These are phyloP conservation scores for Ophiostoma piceae DNA, from an alignment of 2,329 filamentous ascomycete species.

Conservation along the genomic window DNA sequence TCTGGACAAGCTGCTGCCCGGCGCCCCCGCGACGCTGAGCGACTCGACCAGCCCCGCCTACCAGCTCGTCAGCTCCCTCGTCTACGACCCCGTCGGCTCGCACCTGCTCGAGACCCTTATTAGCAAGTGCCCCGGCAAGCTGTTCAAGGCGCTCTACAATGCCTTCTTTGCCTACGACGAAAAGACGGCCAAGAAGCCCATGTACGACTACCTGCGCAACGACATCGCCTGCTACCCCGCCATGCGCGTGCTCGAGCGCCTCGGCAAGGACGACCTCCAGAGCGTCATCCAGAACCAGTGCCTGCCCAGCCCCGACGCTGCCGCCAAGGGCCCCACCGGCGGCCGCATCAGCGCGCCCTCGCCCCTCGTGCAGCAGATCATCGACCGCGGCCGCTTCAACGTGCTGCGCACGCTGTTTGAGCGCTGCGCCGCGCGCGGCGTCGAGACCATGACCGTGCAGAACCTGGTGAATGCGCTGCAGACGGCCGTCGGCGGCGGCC, in stretches of 20 bases:
- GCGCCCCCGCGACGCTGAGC: slow-evolving; percentile 62
- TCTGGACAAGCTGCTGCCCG: slow-evolving; percentile 72
- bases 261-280: slow-evolving; percentile 80
- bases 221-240: slow-evolving; percentile 87
- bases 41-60: slow-evolving; percentile 68
- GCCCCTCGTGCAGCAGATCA: slow-evolving; percentile 63
- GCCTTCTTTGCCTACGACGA: slow-evolving; percentile 68
- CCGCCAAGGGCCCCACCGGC: slow-evolving; percentile 66
- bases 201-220: slow-evolving; percentile 77
- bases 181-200: slow-evolving; percentile 32
- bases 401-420: slow-evolving; percentile 80
- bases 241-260: slow-evolving; percentile 71
- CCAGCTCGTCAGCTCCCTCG: slow-evolving; percentile 74
- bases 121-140: slow-evolving; percentile 71
- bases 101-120: slow-evolving; percentile 84
- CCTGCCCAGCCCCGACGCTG: slow-evolving; percentile 56
- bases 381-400: slow-evolving; percentile 69
- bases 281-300: slow-evolving; percentile 63
- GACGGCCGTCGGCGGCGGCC: slow-evolving; percentile 31
- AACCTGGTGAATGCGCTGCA: slow-evolving; percentile 47
- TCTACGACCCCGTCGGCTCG: slow-evolving; percentile 88
- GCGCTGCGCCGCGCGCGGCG: slow-evolving; percentile 63
- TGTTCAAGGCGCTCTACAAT: slow-evolving; percentile 83
- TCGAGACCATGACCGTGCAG: slow-evolving; percentile 42
- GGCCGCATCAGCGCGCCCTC: slow-evolving; percentile 52